Percentiles rank a stretch among this genome's conserved stretches.
Evolutionary conservation across 306 rosid species (phyloP).

Genomic region (Glycyrrhiza uralensis): DNA sequence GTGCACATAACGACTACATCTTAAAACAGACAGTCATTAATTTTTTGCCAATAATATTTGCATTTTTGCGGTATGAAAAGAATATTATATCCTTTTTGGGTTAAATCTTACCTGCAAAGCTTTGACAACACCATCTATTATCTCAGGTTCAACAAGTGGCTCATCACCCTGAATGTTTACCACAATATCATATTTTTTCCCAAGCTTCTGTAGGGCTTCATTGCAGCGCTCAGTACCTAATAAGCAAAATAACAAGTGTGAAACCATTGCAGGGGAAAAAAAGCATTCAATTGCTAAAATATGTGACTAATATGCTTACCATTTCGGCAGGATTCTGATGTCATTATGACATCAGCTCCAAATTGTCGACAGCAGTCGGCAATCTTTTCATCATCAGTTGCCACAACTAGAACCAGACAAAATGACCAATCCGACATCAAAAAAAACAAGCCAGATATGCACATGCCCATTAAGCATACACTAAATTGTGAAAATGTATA

Average conservation of each 20-base stretch:
- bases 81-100: neutral
- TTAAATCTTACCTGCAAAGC: slow-evolving; percentile 65
- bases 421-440: slow-evolving; percentile 20
- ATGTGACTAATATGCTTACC: slow-evolving; percentile 43
- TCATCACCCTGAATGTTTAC: slow-evolving; percentile 99
- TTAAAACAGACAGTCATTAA: slow-evolving; percentile 1
- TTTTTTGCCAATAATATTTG: neutral
- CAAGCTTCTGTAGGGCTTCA: slow-evolving; percentile 88
- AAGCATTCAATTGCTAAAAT: neutral
- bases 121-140: slow-evolving; percentile 84
- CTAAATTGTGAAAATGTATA: neutral
- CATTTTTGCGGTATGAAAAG: neutral
- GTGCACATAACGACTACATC: neutral
- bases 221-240: slow-evolving; percentile 92
- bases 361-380: slow-evolving; percentile 83
- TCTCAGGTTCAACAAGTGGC: slow-evolving; percentile 93
- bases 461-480: neutral
- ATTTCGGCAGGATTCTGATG: slow-evolving; percentile 81
- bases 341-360: slow-evolving; percentile 95
- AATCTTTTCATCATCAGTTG: slow-evolving; percentile 87
- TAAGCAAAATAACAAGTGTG: slow-evolving; percentile 2
- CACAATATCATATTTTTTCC: slow-evolving; percentile 77
- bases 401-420: slow-evolving; percentile 66
- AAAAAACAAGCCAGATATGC: slow-evolving; percentile 10
- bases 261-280: neutral